Conservation (phyloP, 345 rosid species). For the Kandelia obovata region DNA sequence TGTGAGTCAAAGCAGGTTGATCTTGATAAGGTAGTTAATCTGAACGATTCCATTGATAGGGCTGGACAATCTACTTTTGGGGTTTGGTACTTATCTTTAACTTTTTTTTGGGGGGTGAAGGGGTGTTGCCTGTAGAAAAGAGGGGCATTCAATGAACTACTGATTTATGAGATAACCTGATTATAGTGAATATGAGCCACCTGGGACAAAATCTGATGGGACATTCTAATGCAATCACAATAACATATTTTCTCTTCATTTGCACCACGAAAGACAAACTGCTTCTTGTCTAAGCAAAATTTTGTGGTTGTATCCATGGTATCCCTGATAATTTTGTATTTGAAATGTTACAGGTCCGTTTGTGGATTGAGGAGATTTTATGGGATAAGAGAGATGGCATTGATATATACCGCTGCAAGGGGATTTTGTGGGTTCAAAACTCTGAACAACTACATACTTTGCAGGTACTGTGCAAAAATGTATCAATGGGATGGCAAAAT, state of each 20-base stretch:
- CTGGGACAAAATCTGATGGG: no score
- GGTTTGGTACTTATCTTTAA: no score
- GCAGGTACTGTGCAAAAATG: conserved; percentile 51
- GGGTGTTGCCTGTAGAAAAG: no score
- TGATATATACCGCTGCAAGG: conserved; percentile 95
- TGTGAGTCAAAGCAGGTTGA: conserved; percentile 49
- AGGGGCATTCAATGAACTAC: no score
- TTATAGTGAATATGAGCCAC: no score
- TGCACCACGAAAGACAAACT: not conserved
- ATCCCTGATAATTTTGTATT: not conserved
- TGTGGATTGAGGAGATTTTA: conserved; percentile 89
- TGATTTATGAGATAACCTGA: no score
- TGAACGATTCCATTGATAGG: no score
- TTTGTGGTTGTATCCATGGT: not conserved
- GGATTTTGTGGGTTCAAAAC: conserved; percentile 57
- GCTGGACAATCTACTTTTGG: no score
- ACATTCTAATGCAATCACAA: no score
- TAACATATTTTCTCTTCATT: not conserved
- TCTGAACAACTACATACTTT: conserved; percentile 77
- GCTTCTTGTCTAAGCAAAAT: conserved; percentile 6
- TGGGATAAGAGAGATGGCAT: conserved; percentile 79
- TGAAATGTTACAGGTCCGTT: conserved; percentile 45
- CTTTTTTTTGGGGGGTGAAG: no score
- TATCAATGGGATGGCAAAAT: no score
- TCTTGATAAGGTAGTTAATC: conserved; percentile 63